These are phyloP conservation scores for Trichoderma gamsii DNA, from an alignment of 495 filamentous ascomycete genomes.

Conservation along the genomic window DNA sequence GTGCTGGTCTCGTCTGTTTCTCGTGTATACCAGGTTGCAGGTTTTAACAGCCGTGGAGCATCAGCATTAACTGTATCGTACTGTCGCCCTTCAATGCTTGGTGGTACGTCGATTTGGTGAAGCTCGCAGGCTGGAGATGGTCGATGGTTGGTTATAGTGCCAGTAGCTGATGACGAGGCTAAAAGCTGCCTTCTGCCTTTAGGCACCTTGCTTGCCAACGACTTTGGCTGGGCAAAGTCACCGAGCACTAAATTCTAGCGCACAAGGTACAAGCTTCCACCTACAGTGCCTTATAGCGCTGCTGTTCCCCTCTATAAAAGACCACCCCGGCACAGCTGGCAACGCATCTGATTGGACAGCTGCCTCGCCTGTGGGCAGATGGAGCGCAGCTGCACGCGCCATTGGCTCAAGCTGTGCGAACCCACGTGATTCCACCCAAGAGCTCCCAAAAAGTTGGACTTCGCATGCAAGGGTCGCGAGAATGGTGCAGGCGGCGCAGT, in stretches of 20 bases:
- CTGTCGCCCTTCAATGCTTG: not conserved
- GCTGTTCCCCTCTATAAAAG: not conserved
- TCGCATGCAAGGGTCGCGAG: slow-evolving; percentile 5
- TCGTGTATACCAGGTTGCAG: not conserved
- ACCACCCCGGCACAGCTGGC: not conserved
- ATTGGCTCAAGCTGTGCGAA: not conserved
- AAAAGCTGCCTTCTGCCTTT: slow-evolving; percentile 30
- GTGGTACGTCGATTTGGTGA: not conserved
- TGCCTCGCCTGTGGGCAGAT: not conserved
- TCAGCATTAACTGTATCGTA: not conserved
- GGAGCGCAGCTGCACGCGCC: not conserved
- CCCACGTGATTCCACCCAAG: slow-evolving; percentile 11
- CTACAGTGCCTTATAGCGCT: not conserved
- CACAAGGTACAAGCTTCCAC: not conserved
- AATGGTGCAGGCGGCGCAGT: not conserved
- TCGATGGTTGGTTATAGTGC: slow-evolving; percentile 1
- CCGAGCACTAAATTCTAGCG: not conserved
- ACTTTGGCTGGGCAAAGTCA: not conserved
- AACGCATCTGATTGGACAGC: not conserved
- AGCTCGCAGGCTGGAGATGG: not conserved
- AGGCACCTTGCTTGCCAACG: not conserved
- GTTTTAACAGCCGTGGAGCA: not conserved
- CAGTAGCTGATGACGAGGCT: slow-evolving; percentile 36
- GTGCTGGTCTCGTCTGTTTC: not conserved
- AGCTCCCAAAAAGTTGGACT: slow-evolving; percentile 9